Base-by-base conservation (phyloP, 1,284 basidiomycete species). In the Bjerkandera adusta region DNA sequence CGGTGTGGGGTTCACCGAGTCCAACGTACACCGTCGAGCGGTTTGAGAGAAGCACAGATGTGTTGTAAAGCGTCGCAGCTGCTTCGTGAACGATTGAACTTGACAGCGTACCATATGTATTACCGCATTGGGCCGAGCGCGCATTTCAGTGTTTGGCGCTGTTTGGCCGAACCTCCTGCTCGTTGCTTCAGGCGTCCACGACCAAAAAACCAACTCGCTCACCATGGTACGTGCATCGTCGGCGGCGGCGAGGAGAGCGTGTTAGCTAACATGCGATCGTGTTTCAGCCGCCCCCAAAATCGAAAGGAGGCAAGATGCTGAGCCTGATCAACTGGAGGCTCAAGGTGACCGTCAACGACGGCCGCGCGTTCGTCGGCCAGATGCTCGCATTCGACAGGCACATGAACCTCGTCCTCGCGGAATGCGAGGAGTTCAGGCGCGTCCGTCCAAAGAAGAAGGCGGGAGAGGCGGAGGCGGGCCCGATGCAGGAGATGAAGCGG, bases 341-440 rank as follows among this genome's bases (percentile, higher is more conserved):
- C 59, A 95, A 92, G 72, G 87, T 99, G 53, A 97, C 95, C 47
- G 87, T 99, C 70, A 98, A 97, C 82, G 97, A 99, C 71, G 93
- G 93, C 49, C 89, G 97, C 64, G 83, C 91, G 49, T 77, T 99
- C 59, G 92, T 92, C 36, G 97, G 97, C 38, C 97, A 98, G 72
- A 96, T 99, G 89, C 87, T 99, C 63, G 97, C 97, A 42, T 99
- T 98, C 66, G 97, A 99, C 76, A 88, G 91, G 62, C 97, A 99
- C 73, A 99, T 99, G 96, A 99, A 99, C 72, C 79, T 99, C 58
- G 97, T 99, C 42, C 75, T 99, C 46, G 93, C 95, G 11, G 96
- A 99, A 58, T 97, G 94, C 65, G 94, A 97, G 71, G 96, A 97
- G 68, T 97, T 97, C 65, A 73, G 94, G 61, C 84, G 89, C 53